Evolutionary conservation across 306 rosid species (phyloP), one percentile per base, ranked within the genome.

Genomic region (Canavalia ensiformis): DNA sequence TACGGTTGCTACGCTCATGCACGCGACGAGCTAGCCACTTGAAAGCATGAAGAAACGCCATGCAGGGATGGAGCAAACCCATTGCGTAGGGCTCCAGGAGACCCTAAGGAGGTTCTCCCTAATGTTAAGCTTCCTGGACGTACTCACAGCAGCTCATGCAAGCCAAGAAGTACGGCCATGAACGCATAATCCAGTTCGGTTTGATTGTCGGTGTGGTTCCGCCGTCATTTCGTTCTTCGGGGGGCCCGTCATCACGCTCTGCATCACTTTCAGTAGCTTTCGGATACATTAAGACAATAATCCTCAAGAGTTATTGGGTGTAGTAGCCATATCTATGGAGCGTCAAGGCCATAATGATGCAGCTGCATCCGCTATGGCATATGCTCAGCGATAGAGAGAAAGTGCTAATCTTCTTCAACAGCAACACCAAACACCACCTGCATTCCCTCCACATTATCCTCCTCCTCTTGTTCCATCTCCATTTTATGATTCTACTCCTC

Each of bases 281-380:
- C 41, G 34, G 65, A 51, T 68, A 37, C 41, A 18, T 73, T n/a
- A 4, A 76, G 68, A 29, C 52, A 44, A 31, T 46, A 46, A 57
- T 29, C 49, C 3, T 47, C 28, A 66, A 74, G 39, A 31, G 75
- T 3, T 29, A 62, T 59, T 5, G 63, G 58, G 78, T 29, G 42
- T 52, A 30, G 11, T 7, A 31, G 74, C 55, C 33, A 54, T 68
- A 64, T 82, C 55, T 79, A 95, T 95, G 97, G 99, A 95, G 68
- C 94, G 97, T 37, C 97, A 89, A 47, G 83, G 88, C 37, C 99
- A 90, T 86, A 97, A 95, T 79, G 93, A 85, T 86, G 92, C 94
- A 6, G 88, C 97, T 64, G 88, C 94, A 39, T 88, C 95, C 77
- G 94, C 97, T 44, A 82, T 91, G 87, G 96, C 92, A n/a, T 94